Conservation (phyloP, 1,284 basidiomycete genomes). For the Fomes fomentarius region DNA sequence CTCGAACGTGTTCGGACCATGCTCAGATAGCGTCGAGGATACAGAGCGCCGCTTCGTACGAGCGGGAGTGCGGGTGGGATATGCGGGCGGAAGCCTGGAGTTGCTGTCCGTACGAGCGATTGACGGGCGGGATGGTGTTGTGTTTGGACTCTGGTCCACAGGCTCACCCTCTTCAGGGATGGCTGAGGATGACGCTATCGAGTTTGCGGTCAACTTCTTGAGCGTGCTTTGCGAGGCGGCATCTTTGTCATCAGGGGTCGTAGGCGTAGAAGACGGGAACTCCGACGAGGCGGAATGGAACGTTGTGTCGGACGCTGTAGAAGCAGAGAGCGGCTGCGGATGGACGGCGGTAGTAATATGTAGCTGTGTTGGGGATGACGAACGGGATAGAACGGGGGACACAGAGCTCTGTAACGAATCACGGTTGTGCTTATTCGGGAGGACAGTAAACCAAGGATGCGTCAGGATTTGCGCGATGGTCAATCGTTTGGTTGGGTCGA, state of each 20-base stretch:
- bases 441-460: slow-evolving; percentile 87
- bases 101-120: slow-evolving; percentile 29
- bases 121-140: slow-evolving; percentile 27
- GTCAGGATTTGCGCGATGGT: slow-evolving; percentile 86
- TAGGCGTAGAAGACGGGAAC: slow-evolving; percentile 53
- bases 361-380: slow-evolving; percentile 26
- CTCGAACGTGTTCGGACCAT: slow-evolving; percentile 53
- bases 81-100: slow-evolving; percentile 54
- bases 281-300: slow-evolving; percentile 59
- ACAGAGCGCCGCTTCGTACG: slow-evolving; percentile 94
- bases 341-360: slow-evolving; percentile 32
- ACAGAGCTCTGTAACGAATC: slow-evolving; percentile 31
- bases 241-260: slow-evolving; percentile 50
- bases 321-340: slow-evolving; percentile 42
- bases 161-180: slow-evolving; percentile 44
- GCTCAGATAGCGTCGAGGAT: slow-evolving; percentile 77
- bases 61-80: slow-evolving; percentile 84
- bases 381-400: slow-evolving; percentile 32
- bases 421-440: slow-evolving; percentile 26
- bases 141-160: slow-evolving; percentile 11
- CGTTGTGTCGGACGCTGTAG: slow-evolving; percentile 54
- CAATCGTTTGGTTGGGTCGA: slow-evolving; percentile 77
- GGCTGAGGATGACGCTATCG: slow-evolving; percentile 23
- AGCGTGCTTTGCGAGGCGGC: slow-evolving; percentile 42
- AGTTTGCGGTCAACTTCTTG: slow-evolving; percentile 25